A percentile compares a stretch with the other conserved stretches of the same genome.
Conservation (phyloP, 805 yeast genomes). For the Starmerella ratchasimensis region DNA sequence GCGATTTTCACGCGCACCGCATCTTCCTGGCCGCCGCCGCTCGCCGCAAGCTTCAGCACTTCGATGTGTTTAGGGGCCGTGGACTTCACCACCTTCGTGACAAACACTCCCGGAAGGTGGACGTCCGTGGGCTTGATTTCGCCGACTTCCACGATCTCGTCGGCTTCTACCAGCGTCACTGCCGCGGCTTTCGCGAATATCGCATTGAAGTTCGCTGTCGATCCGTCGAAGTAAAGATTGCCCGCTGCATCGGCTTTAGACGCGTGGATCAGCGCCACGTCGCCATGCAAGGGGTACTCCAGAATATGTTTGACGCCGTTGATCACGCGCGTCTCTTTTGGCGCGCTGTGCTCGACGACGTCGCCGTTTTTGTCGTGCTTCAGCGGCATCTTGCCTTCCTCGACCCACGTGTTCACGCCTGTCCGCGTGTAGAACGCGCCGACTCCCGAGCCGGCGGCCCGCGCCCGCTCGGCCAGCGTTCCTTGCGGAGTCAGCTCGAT, state of each 20-base stretch:
- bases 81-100: conserved; percentile 31
- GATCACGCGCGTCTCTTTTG: conserved; percentile 34
- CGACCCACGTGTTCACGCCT: conserved; percentile 40
- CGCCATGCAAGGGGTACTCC: conserved; percentile 35
- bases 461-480: conserved; percentile 35
- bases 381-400: conserved; percentile 36
- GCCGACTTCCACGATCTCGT: conserved; percentile 36
- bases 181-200: conserved; percentile 35
- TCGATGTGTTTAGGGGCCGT: conserved; percentile 34
- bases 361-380: conserved; percentile 29
- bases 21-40: neutral
- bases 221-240: conserved; percentile 35
- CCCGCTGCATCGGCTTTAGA: conserved; percentile 37
- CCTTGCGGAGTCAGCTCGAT: conserved; percentile 41
- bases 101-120: conserved; percentile 37
- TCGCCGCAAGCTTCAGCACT: conserved; percentile 13
- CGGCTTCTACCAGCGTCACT: conserved; percentile 39
- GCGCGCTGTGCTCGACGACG: conserved; percentile 28
- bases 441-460: conserved; percentile 38
- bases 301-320: conserved; percentile 32
- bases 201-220: conserved; percentile 36
- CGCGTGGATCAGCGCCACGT: conserved; percentile 37
- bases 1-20: conserved; percentile 27
- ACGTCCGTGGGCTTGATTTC: conserved; percentile 33
- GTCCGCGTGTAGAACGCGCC: conserved; percentile 40